Evolutionary conservation across 2,329 filamentous ascomycete genomes (phyloP), one percentile per base, ranked within the genome.

Genomic region (Diaporthe citri): DNA sequence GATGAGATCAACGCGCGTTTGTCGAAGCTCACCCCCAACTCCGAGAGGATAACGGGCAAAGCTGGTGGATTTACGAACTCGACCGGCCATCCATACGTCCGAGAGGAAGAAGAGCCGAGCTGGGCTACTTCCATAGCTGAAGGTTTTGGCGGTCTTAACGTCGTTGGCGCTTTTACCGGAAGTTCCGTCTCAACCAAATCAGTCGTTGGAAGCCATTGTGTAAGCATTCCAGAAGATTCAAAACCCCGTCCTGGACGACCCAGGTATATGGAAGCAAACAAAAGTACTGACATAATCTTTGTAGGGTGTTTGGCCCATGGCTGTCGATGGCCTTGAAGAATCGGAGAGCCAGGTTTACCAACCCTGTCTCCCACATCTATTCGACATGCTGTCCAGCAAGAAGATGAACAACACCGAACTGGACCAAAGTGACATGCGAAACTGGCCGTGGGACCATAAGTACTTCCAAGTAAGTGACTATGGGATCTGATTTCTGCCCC

Each of bases 101-200:
- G 51, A 67, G 39, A 71, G 67, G n/a, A 77, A 9, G 64, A 67
- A 52, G 28, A 25, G 10, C 64, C 64, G 22, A 52, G 64, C 46
- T 67, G 64, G 64, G 34, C 34, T 15, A 52, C 48, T 36, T 67
- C 64, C 34, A 52, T 22, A 36, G 46, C 46, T 28, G 64, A 67
- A 52, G 64, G 77, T 0, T 84, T 82, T 66, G 86, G 86, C 39
- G 86, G 86, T 13, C 80, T 87, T 70, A 85, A 80, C 64, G 85
- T 83, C 22, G 46, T 67, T 20, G 84, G 83, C 41, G 85, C 83
- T 3, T 83, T 84, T 60, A 86, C 86, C 0, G 81, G 85, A 0
- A 81, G 82, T 4, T 87, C 86, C 0, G 87, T 86, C 48, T 87
- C 86, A 0, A 79, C 86, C 39, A 87, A 87, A 78, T 86, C 84